phyloP scores from a whole-genome alignment of 169 alveolate species.

The Babesia sp. region DNA sequence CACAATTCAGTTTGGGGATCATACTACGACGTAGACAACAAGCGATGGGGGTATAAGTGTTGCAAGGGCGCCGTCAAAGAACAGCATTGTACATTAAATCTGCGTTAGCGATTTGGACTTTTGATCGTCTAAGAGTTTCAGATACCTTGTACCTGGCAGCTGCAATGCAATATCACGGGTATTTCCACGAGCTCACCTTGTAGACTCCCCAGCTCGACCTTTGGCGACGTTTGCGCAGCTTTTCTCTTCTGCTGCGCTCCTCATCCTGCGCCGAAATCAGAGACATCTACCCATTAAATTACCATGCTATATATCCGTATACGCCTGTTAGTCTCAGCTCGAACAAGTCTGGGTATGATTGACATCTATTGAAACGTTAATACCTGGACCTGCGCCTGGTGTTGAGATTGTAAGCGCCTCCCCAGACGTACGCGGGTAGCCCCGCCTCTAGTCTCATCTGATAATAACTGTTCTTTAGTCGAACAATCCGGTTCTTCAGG shows the following conservation, averaged over 20 bases:
- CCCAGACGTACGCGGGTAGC: constrained; percentile 69
- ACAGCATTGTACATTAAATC: background rate
- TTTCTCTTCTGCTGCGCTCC: constrained; percentile 67
- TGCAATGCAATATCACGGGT: background rate
- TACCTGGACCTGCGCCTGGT: constrained; percentile 59
- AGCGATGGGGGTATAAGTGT: constrained; percentile 88
- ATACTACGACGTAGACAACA: constrained; percentile 75
- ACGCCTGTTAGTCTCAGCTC: constrained; percentile 66
- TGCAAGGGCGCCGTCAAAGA: constrained; percentile 63
- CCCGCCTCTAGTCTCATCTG: constrained; percentile 63
- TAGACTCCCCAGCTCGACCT: constrained; percentile 70
- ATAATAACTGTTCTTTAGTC: constrained; percentile 54
- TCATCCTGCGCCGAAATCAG: constrained; percentile 61
- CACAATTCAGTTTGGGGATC: constrained; percentile 88
- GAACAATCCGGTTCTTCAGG: constrained; percentile 49
- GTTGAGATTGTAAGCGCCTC: constrained; percentile 64
- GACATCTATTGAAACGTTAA: too few species aligned
- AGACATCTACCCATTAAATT: background rate
- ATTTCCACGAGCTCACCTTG: constrained; percentile 32
- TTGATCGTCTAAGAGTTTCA: constrained; percentile 22
- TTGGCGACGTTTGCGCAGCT: constrained; percentile 62
- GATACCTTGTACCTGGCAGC: constrained; percentile 60
- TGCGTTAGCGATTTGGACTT: background rate
- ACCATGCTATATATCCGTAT: constrained; percentile 64
- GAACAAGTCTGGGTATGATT: constrained; percentile 31